phyloP scores from a whole-genome alignment of 805 yeast genomes.

The Osmozyma mogii region DNA sequence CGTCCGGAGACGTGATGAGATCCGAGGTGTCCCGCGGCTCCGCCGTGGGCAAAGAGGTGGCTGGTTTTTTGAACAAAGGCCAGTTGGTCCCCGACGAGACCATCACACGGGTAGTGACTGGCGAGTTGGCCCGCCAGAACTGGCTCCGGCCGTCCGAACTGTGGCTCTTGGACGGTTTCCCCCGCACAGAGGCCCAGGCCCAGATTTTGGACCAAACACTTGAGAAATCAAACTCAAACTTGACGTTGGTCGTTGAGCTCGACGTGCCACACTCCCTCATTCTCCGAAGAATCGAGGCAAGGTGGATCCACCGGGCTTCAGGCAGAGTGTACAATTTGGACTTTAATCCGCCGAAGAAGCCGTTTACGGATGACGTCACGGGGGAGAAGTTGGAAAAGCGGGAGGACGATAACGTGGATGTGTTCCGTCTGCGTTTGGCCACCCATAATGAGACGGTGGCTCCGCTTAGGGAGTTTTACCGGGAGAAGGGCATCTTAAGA shows the following conservation, averaged over 20 bases:
- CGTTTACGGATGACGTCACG: conserved; percentile 79
- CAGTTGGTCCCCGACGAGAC: conserved; percentile 63
- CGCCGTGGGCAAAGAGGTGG: conserved; percentile 49
- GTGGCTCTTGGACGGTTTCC: conserved; percentile 90
- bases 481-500: conserved; percentile 33
- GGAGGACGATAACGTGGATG: conserved; percentile 72
- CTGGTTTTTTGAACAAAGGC: conserved; percentile 52
- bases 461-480: conserved; percentile 63
- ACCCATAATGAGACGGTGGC: conserved; percentile 49
- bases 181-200: conserved; percentile 76
- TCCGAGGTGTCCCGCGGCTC: conserved; percentile 51
- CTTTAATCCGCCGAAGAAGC: conserved; percentile 81
- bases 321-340: conserved; percentile 83
- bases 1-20: conserved; percentile 82
- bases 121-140: conserved; percentile 34
- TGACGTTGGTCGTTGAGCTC: conserved; percentile 78
- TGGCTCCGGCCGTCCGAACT: conserved; percentile 40
- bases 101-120: conserved; percentile 52
- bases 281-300: conserved; percentile 68
- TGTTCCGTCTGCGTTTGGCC: conserved; percentile 60
- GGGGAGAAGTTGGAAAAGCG: conserved; percentile 81
- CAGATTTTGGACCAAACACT: conserved; percentile 42
- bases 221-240: conserved; percentile 24
- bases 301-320: conserved; percentile 79
- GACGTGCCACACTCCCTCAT: conserved; percentile 84